Percentiles rank a stretch among this genome's conserved stretches.
phyloP scores from a whole-genome alignment of 2,329 filamentous ascomycete genomes.

The Colletotrichum aenigma region DNA sequence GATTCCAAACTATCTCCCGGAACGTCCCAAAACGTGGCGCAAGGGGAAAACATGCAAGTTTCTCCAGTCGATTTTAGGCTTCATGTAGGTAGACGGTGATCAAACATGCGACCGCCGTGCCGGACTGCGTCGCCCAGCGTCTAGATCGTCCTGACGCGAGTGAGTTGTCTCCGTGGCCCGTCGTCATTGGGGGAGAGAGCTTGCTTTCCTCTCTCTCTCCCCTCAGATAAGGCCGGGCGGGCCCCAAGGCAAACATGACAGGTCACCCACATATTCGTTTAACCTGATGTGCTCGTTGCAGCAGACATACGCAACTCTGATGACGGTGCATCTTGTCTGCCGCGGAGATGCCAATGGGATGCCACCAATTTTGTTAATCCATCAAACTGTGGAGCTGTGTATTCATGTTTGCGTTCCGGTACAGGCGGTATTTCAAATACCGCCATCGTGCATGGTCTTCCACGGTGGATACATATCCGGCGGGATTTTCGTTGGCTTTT shows the following conservation, averaged over 20 bases:
- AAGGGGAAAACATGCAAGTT: background rate
- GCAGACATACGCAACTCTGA: background rate
- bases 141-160: background rate
- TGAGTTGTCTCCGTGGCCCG: background rate
- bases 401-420: background rate
- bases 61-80: background rate
- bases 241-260: background rate
- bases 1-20: background rate
- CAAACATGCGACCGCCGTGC: background rate
- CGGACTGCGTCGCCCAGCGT: background rate
- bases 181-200: background rate
- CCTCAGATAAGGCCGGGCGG: background rate
- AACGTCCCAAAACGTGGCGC: background rate
- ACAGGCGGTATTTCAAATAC: slow-evolving; percentile 10
- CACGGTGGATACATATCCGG: background rate
- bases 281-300: background rate
- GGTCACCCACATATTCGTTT: background rate
- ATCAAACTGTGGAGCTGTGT: background rate
- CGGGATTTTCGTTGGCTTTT: background rate
- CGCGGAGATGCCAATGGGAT: background rate
- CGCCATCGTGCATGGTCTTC: background rate
- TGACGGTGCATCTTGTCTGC: background rate
- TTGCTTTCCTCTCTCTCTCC: background rate
- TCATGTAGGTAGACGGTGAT: background rate
- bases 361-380: background rate